Percentiles rank a stretch among this genome's conserved stretches.
These are phyloP conservation scores for Arabidopsis hybrid DNA, from an alignment of 441 rosid species.

Conservation along the genomic window DNA sequence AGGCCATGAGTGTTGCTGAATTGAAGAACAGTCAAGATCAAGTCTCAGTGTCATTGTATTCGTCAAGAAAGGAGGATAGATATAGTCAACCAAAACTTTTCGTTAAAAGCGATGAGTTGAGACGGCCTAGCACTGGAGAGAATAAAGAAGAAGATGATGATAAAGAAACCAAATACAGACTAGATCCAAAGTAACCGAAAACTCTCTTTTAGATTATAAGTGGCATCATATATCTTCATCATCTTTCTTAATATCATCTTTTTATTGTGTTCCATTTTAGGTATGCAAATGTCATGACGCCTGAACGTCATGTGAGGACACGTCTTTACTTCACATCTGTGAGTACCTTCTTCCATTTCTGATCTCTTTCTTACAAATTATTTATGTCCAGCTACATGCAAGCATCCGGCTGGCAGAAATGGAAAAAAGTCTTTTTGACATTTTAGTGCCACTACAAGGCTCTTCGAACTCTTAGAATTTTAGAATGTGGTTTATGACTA, in stretches of 20 bases:
- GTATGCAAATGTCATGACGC: conserved; percentile 98
- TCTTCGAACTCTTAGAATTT: background rate
- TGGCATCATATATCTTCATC: conserved; percentile 10
- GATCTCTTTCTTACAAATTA: background rate
- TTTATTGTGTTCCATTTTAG: conserved; percentile 44
- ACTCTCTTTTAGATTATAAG: background rate
- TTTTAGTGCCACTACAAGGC: too few species aligned
- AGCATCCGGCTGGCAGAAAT: background rate
- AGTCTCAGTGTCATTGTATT: conserved; percentile 46
- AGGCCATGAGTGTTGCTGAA: conserved; percentile 93
- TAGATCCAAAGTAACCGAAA: conserved; percentile 81
- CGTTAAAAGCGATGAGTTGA: conserved; percentile 63
- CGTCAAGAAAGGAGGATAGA: conserved; percentile 58
- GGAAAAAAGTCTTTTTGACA: background rate
- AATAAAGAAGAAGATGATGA: conserved; percentile 96
- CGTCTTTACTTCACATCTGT: conserved; percentile 99
- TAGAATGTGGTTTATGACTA: conserved; percentile 6
- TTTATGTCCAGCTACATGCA: background rate
- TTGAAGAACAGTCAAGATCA: conserved; percentile 80
- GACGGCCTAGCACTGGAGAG: conserved; percentile 73
- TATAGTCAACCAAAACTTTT: conserved; percentile 64
- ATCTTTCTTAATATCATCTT: conserved; percentile 11
- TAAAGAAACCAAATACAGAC: conserved; percentile 93
- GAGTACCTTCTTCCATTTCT: conserved; percentile 45
- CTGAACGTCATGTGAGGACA: conserved; percentile 99